Base-by-base conservation (phyloP, 345 rosid species). In the Xanthoceras sorbifolium region DNA sequence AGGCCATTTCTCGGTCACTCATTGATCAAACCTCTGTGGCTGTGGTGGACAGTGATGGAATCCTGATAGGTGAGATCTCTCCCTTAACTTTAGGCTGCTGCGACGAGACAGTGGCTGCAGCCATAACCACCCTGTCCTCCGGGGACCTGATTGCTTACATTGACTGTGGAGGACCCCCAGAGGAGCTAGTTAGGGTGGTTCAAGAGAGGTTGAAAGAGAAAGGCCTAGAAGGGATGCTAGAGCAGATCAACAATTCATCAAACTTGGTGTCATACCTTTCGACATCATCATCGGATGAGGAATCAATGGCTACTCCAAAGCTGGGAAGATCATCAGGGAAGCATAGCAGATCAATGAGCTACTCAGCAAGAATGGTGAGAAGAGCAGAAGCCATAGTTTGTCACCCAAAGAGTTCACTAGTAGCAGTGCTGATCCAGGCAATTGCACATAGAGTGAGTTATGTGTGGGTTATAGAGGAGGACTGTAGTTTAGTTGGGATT, bases 351-450 rank as follows among this genome's bases (percentile, higher is more conserved):
- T 89, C 94, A 4, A 81, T 73, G 86, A 89, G 93, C 52, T 88
- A 86, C 72, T 88, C 93, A 0, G 91, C 92, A 0, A 88, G 97
- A 72, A 86, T 91, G 89, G 91, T 84, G 84, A 86, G 95, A 86
- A 86, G 87, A 69, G 84, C 97, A 15, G 98, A 91, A 79, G 91
- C 95, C 1, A 87, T 92, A 34, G 95, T 92, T 59, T 92, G 98
- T 69, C 87, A 86, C 50, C 83, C 87, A 0, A 87, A 84, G 87
- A 94, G 97, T 76, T 92, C 98, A 23, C 84, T 94, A 7, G 87
- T 90, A 64, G 98, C 98, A 28, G 94, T 92, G 67, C 92, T 94
- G 98, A 85, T 94, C 36, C 97, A 94, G 74, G 97, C 98, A 44
- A 88, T 91, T 64, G 85, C 97, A 28, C 93, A 91, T 44, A 86